phyloP scores from a whole-genome alignment of 2,329 filamentous ascomycete genomes.

The Botrytis squamosa region DNA sequence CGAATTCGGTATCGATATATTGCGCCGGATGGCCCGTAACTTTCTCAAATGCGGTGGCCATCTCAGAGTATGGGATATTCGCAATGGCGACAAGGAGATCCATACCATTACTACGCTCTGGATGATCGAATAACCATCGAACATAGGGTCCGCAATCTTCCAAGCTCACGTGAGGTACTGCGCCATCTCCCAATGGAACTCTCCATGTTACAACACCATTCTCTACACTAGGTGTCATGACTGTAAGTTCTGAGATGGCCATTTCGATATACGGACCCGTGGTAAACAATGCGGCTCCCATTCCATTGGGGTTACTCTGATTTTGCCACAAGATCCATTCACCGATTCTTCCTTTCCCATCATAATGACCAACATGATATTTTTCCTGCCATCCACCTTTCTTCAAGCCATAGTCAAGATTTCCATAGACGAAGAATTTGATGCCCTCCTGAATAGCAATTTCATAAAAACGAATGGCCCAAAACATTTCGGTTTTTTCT shows the following conservation, averaged over 20 bases:
- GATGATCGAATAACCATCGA: constrained; percentile 50
- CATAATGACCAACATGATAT: constrained; percentile 50
- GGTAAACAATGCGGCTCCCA: constrained; percentile 43
- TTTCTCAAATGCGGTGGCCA: constrained; percentile 45
- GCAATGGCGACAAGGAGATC: constrained; percentile 48
- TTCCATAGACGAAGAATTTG: constrained; percentile 48
- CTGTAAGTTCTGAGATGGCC: constrained; percentile 41
- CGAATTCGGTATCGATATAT: constrained; percentile 42
- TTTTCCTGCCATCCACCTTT: constrained; percentile 47
- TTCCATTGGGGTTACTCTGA: constrained; percentile 37
- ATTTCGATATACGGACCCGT: constrained; percentile 50
- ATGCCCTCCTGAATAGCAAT: constrained; percentile 46
- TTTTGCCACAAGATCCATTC: constrained; percentile 49
- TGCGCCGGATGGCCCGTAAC: constrained; percentile 45
- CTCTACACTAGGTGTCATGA: constrained; percentile 44
- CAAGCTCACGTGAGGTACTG: constrained; percentile 45
- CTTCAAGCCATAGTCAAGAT: constrained; percentile 51
- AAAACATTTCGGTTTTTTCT: constrained; percentile 53
- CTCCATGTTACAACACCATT: constrained; percentile 45
- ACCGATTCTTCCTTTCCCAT: constrained; percentile 47
- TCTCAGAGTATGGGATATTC: constrained; percentile 43
- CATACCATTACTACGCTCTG: constrained; percentile 45
- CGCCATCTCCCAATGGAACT: constrained; percentile 44
- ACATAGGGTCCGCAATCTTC: constrained; percentile 50
- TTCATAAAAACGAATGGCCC: constrained; percentile 46